phyloP scores from a whole-genome alignment of 2,329 filamentous ascomycete genomes.

The Pseudogymnoascus pannorum region DNA sequence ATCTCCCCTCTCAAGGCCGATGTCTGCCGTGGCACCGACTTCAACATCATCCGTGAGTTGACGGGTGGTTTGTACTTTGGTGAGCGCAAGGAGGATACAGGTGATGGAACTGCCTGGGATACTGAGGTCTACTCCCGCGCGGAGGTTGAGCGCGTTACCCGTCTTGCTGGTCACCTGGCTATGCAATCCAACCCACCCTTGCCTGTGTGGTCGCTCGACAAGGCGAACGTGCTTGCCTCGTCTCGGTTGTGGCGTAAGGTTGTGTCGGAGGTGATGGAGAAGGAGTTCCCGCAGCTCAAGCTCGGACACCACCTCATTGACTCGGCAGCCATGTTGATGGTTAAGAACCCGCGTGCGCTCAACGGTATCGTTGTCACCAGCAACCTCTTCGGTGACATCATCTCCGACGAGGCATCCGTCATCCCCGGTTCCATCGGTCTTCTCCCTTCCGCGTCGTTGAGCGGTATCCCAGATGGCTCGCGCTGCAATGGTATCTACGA shows the following conservation, averaged over 20 bases:
- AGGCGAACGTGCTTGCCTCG: conserved; percentile 93
- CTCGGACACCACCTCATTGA: conserved; percentile 89
- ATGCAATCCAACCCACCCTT: conserved; percentile 67
- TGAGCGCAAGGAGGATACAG: conserved; percentile 72
- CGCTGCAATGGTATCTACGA: conserved; percentile 94
- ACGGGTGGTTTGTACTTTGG: conserved; percentile 96
- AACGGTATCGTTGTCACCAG: conserved; percentile 90
- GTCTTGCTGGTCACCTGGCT: conserved; percentile 75
- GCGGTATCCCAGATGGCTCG: conserved; percentile 74
- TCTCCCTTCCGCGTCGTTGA: conserved; percentile 79
- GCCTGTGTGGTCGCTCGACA: conserved; percentile 82
- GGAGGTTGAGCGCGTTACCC: conserved; percentile 83
- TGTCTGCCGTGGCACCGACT: conserved; percentile 80
- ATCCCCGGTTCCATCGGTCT: conserved; percentile 88
- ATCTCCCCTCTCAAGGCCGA: conserved; percentile 80
- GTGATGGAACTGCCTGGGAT: conserved; percentile 68
- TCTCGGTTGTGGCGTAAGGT: conserved; percentile 84
- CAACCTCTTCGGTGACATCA: conserved; percentile 95
- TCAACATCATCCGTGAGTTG: conserved; percentile 86
- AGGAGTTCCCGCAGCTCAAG: conserved; percentile 82
- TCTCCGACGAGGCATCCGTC: conserved; percentile 88
- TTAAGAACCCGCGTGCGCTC: conserved; percentile 81
- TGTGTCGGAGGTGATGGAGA: conserved; percentile 74
- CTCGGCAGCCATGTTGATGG: conserved; percentile 93
- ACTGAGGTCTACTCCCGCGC: conserved; percentile 76